Conservation (phyloP, 139 green algal species). For the Dunaliella primolecta region DNA sequence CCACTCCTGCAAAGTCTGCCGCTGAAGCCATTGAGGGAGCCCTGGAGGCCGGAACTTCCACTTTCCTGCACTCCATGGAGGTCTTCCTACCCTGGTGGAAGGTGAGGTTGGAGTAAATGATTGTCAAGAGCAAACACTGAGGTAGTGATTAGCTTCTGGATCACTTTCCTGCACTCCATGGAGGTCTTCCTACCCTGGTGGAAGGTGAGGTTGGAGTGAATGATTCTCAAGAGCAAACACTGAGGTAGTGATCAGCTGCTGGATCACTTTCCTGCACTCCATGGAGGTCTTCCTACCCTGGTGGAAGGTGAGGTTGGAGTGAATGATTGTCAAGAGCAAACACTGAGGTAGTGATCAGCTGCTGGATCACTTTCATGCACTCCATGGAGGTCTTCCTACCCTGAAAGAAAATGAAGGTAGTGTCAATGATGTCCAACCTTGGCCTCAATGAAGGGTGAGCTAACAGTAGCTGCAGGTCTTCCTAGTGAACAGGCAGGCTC, state of each 20-base stretch:
- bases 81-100: conserved; percentile 1
- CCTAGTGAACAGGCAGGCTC: too few relatives aligned
- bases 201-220: not conserved
- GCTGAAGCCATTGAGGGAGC: not conserved
- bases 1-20: not conserved
- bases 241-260: not conserved
- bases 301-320: not conserved
- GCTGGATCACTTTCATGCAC: not conserved
- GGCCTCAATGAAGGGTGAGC: too few relatives aligned
- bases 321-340: not conserved
- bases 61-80: conserved; percentile 3
- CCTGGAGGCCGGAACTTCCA: not conserved
- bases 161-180: not conserved
- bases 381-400: not conserved
- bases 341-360: not conserved
- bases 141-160: too few relatives aligned
- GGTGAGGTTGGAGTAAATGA: not conserved
- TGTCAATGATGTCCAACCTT: not conserved
- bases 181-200: not conserved
- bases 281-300: not conserved
- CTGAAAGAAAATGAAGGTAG: not conserved
- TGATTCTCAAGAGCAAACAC: not conserved
- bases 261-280: not conserved
- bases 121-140: too few relatives aligned
- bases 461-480: not conserved